Evolutionary conservation across 768 basidiomycete genomes (phyloP).

Genomic region (Lactifluus rugatus): DNA sequence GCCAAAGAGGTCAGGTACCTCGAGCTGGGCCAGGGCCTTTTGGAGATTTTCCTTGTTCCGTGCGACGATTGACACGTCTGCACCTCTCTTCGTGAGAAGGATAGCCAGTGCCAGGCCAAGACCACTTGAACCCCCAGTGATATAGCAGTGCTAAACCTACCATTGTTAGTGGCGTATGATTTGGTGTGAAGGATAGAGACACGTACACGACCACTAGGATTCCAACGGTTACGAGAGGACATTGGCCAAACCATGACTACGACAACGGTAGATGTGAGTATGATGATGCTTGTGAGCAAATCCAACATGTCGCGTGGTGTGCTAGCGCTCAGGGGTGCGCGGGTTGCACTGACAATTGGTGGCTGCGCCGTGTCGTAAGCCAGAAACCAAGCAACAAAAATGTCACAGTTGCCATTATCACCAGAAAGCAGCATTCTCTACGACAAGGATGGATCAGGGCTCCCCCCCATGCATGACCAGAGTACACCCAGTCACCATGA

Average conservation of each 20-base stretch:
- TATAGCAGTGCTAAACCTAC: slow-evolving; percentile 59
- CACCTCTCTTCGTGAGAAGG: slow-evolving; percentile 56
- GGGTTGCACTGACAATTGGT: no score
- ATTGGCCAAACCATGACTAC: slow-evolving; percentile 15
- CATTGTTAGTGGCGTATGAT: not conserved
- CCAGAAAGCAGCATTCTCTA: not conserved
- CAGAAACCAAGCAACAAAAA: no score
- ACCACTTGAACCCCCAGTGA: slow-evolving; percentile 78
- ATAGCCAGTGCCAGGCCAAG: slow-evolving; percentile 69
- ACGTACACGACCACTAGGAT: slow-evolving; percentile 23
- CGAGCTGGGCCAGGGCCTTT: slow-evolving; percentile 47
- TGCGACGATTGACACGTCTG: slow-evolving; percentile 80
- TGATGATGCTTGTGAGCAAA: not conserved
- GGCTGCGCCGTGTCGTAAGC: no score
- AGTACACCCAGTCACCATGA: not conserved
- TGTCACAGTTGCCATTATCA: not conserved
- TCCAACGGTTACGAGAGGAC: slow-evolving; percentile 25
- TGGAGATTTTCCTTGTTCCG: slow-evolving; percentile 56
- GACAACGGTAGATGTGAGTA: slow-evolving; percentile 4
- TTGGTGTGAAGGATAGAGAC: not conserved
- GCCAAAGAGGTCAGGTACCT: slow-evolving; percentile 36
- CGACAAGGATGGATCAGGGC: not conserved
- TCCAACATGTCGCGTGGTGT: not conserved
- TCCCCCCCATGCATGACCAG: not conserved
- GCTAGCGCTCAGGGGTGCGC: no score